Evolutionary conservation across 2,329 filamentous ascomycete species (phyloP).

Genomic region (Metarhizium anisopliae): DNA sequence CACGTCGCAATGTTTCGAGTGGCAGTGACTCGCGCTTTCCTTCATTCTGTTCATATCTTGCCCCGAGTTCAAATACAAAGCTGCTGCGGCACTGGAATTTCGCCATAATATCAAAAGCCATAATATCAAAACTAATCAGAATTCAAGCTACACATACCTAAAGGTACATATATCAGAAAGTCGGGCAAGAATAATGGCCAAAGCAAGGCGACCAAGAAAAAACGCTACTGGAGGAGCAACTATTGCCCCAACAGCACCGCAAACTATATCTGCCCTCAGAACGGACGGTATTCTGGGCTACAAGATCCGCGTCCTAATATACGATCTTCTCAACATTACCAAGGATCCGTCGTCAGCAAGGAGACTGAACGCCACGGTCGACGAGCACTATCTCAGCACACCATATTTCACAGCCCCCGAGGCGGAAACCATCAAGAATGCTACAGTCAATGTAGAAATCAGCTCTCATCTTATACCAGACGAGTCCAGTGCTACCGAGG

Average conservation of each 20-base stretch:
- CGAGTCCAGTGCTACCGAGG: not conserved
- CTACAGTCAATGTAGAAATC: slow-evolving; percentile 5
- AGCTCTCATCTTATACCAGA: not conserved
- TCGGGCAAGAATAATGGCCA: not conserved
- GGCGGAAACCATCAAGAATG: slow-evolving; percentile 5
- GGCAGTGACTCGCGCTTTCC: too few species aligned
- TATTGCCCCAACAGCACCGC: not conserved
- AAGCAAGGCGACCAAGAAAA: not conserved
- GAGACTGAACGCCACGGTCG: slow-evolving; percentile 7
- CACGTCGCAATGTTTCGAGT: too few species aligned
- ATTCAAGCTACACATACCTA: too few species aligned
- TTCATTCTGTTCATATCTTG: too few species aligned
- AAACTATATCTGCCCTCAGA: slow-evolving; percentile 4
- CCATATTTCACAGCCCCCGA: slow-evolving; percentile 8
- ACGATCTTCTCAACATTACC: slow-evolving; percentile 7
- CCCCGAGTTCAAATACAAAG: too few species aligned
- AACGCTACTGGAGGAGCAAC: not conserved
- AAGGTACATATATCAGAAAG: too few species aligned
- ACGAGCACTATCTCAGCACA: slow-evolving; percentile 10
- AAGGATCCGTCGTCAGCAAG: slow-evolving; percentile 5
- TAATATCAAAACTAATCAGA: not conserved
- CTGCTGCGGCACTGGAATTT: too few species aligned
- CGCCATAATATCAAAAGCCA: not conserved
- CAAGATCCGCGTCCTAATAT: slow-evolving; percentile 8
- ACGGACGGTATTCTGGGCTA: slow-evolving; percentile 7